Base-by-base conservation (phyloP, 1,284 basidiomycete species). In the Irpex sp. region DNA sequence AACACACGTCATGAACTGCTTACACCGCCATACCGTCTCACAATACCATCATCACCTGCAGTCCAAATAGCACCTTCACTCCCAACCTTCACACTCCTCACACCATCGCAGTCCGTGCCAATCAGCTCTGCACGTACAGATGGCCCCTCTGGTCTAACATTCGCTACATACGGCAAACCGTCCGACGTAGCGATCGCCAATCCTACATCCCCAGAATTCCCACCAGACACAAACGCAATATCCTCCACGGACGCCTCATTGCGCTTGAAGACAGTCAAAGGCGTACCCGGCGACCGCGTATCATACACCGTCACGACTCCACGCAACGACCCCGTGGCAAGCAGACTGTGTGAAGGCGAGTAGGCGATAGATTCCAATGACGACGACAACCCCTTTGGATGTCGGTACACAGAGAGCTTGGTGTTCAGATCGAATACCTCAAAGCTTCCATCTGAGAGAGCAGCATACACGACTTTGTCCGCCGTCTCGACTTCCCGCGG, bases 241-340 rank as follows among this genome's bases (percentile, higher is more conserved):
- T 82, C 82, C 67, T 87, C 85, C 15, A 93, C 79, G 0, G 78
- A 78, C 2, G 85, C 81, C 19, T 80, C 79, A 67, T 85, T 86
- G 17, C 89, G 78, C 57, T 75, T 74, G 69, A 91, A 86, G 0
- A 78, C 73, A 0, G 77, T 75, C 36, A 87, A 64, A 0, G 81
- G 77, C 0, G 66, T 66, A 1, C 65, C 68, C 59, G 87, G 74
- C 1, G 75, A 68, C 9, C 82, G 79, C 0, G 82, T 79, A 68
- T 88, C 85, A 69, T 86, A 87, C 1, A 93, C 65, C 5, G 79
- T 76, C 0, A 89, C 79, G 3, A 87, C 69, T 0, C 92, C 92
- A n/a, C 76, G 76, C 0, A 77, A 73, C n/a, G 86, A 83, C 0
- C 90, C 91, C 1, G 87, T 87, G 0, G 84, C 88, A 9, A 93